Conservation (phyloP, 2,329 filamentous ascomycete species). For the Ustulina deusta region DNA sequence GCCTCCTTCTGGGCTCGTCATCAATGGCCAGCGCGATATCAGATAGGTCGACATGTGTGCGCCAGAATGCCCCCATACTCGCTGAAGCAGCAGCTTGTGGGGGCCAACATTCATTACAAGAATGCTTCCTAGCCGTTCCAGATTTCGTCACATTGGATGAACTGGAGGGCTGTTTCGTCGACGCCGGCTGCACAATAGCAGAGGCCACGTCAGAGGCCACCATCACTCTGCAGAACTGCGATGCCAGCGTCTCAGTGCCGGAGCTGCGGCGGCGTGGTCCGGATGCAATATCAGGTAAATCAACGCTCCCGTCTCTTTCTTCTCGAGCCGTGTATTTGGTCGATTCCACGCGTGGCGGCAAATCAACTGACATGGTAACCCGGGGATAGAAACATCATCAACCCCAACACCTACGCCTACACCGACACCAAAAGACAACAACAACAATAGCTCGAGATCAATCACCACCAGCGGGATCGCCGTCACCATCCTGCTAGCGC, state of each 20-base stretch:
- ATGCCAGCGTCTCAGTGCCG: slow-evolving; percentile 36
- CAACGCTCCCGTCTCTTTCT: too few relatives aligned
- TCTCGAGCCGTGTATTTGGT: not conserved
- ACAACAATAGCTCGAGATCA: not conserved
- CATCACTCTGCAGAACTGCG: slow-evolving; percentile 52
- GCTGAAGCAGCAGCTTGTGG: slow-evolving; percentile 59
- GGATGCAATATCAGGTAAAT: slow-evolving; percentile 43
- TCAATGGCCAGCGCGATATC: slow-evolving; percentile 45
- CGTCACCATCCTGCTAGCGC: slow-evolving; percentile 61
- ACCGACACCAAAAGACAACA: slow-evolving; percentile 16
- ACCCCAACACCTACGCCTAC: slow-evolving; percentile 31
- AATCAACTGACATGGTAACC: not conserved
- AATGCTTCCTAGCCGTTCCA: slow-evolving; percentile 57
- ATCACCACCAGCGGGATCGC: slow-evolving; percentile 58
- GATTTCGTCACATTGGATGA: slow-evolving; percentile 48
- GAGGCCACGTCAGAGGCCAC: slow-evolving; percentile 53
- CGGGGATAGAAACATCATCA: not conserved
- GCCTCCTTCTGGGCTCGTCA: slow-evolving; percentile 51
- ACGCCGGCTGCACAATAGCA: slow-evolving; percentile 53
- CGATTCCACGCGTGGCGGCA: not conserved
- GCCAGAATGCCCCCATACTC: slow-evolving; percentile 54
- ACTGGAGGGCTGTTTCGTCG: slow-evolving; percentile 55
- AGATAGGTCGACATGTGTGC: slow-evolving; percentile 55
- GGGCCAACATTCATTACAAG: slow-evolving; percentile 55
- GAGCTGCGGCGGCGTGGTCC: slow-evolving; percentile 45